Base-by-base conservation (phyloP, 2,329 filamentous ascomycete species). In the Plenodomus tracheiphilus region DNA sequence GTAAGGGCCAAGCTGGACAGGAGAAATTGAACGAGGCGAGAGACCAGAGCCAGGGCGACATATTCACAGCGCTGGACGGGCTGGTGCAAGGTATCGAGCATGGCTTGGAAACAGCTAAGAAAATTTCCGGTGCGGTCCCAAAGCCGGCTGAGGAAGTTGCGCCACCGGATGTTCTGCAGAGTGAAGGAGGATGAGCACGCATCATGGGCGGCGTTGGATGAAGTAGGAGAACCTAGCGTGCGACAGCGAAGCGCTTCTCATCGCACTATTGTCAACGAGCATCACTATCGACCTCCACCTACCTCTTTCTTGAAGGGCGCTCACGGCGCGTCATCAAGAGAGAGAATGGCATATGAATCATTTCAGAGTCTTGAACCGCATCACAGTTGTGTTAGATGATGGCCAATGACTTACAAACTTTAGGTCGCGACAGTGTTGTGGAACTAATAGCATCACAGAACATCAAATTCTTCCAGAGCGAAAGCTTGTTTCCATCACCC, bases 81-180 rank as follows among this genome's bases (percentile, higher is more conserved):
- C 46, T 77, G 38, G 54, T 75, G 9, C 59, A 64, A 30, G 59
- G 56, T 8, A 70, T 77, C 41, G 70, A 74, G 43, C 58, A 64
- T 35, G 62, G 64, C 4, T 49, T 76, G 42, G 62, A 64, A 4
- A 58, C 69, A 18, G 64, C 74, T 20, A 60, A 62, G 36, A 73
- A 68, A 46, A 68, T 75, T 28, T 51, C 68, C 13, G 48, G 46
- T 10, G 22, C 32, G 11, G 60, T 62, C 18, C 34, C 36, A 19
- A 47, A 49, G 22, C 47, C 42, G 37, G 40, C 42, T 3, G 54
- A 62, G 22, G 58, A 60, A 21, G 46, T 40, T 17, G 49, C 47
- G 2, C 22, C 46, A 10, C 18, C 44, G 37, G 51, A 51, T 21
- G 44, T 40, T 18, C 41, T 8, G 28, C 40, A 35, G 45, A 47